Base-by-base conservation (phyloP, 257 asterid species). In the Misopates orontium region DNA sequence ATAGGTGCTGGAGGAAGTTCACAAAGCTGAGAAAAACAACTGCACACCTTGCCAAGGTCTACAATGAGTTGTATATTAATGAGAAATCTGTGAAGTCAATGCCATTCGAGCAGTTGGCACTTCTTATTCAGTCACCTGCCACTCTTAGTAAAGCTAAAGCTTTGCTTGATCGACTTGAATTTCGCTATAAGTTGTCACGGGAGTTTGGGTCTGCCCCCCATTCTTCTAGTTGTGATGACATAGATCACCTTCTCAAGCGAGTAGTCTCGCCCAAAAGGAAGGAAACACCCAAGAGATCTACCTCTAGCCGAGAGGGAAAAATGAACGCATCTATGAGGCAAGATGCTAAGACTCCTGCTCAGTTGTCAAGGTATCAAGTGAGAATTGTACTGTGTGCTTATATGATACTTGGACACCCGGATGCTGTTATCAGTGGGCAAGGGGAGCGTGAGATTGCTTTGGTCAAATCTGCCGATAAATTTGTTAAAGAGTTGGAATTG, bases 81-180 rank as follows among this genome's bases (percentile, higher is more conserved):
- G 74, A 75, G 84, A 67, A 63, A 40, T 69, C 82, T 8, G 85
- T 66, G 59, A 79, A 72, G 49, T 60, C 78, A 62, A 77, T 83
- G 83, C 87, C 89, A 62, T 85, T 85, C 74, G 93, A 85, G 71
- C 84, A 83, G 75, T 77, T 85, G 25, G 93, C 93, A n/a, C 72
- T 73, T 59, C 63, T 75, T 60, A 83, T 85, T 56, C 89, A 83
- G 69, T 83, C 85, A 7, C 48, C 69, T 36, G 41, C 75, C 62
- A 75, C 85, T 15, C 87, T 85, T 67, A 73, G 75, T 63, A 75
- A 77, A 22, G 57, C 78, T 1, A 85, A 85, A 76, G 80, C 82
- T 28, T 83, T 85, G 23, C 87, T 85, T 39, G 93, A 83, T 55
- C 79, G 89, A 54, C 77, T 85, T 32, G 93, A 85, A 60, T 60